Evolutionary conservation across 192 early-diverging fungal species (phyloP).

Genomic region (Obelidium mucronatum): DNA sequence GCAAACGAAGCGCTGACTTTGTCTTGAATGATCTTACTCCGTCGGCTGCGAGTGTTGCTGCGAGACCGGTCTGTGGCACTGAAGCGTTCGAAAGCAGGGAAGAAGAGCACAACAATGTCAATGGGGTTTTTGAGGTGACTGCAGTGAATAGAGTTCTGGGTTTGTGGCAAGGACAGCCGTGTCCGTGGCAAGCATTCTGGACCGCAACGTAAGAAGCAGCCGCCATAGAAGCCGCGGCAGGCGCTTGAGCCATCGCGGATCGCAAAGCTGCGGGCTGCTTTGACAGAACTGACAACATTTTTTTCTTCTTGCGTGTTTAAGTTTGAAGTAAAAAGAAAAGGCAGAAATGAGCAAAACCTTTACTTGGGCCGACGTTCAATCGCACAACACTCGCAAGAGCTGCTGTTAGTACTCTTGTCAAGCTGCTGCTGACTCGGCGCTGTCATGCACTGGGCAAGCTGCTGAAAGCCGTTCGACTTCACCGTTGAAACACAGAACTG

Average conservation of each 20-base stretch:
- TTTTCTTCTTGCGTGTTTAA: too few relatives aligned
- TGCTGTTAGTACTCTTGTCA: conserved; percentile 70
- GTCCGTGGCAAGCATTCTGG: not conserved
- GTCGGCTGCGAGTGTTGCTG: not conserved
- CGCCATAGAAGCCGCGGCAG: too few relatives aligned
- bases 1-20: conserved; percentile 85
- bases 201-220: too few relatives aligned
- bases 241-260: too few relatives aligned
- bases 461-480: too few relatives aligned
- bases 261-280: too few relatives aligned
- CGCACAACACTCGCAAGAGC: conserved; percentile 77
- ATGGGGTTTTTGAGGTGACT: not conserved
- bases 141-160: too few relatives aligned
- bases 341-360: conserved; percentile 38
- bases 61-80: not conserved
- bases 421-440: too few relatives aligned
- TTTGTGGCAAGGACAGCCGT: too few relatives aligned
- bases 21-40: conserved; percentile 72
- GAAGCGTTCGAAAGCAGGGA: not conserved
- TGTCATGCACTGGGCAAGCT: too few relatives aligned
- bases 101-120: not conserved
- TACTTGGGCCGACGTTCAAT: conserved; percentile 66
- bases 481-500: conserved; percentile 24
- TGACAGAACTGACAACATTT: too few relatives aligned
- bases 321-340: conserved; percentile 29